Evolutionary conservation across 768 basidiomycete species (phyloP).

Genomic region (Cyclocybe aegerita): DNA sequence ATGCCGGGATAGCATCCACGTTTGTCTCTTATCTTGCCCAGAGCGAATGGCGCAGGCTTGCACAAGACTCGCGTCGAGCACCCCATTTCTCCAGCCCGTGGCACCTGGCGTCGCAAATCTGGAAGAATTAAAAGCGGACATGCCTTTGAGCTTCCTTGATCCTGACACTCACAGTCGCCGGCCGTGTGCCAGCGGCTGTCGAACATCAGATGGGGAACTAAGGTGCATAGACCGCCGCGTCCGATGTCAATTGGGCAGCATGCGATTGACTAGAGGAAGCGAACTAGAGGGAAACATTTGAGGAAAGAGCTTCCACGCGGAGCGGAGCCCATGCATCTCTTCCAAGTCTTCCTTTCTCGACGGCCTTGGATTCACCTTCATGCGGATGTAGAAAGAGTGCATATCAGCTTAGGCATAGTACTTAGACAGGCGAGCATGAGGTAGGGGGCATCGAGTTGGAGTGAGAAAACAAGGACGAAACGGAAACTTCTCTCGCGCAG

Average conservation of each 20-base stretch:
- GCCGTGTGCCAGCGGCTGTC: background rate
- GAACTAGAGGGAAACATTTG: background rate
- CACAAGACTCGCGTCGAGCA: too few species aligned
- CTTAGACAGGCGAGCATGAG: conserved; percentile 16
- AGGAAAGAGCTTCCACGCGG: background rate
- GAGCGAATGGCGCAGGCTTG: too few species aligned
- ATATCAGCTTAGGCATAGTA: conserved; percentile 23
- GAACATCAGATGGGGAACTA: background rate
- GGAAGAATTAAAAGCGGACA: too few species aligned
- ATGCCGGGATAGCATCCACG: too few species aligned
- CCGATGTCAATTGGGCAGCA: background rate
- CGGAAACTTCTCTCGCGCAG: conserved; percentile 13
- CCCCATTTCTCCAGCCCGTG: too few species aligned
- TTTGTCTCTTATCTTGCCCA: too few species aligned
- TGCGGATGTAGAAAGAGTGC: conserved; percentile 9
- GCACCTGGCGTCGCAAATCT: too few species aligned
- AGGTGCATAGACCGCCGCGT: too few species aligned
- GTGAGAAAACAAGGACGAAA: conserved; percentile 14
- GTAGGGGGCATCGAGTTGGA: conserved; percentile 17
- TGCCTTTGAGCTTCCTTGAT: too few species aligned
- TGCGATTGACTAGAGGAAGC: background rate
- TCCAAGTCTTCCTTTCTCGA: background rate
- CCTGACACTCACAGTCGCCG: too few species aligned
- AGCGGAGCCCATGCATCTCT: background rate
- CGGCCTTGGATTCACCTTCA: conserved; percentile 1